Evolutionary conservation across 345 rosid genomes (phyloP), one percentile per base, ranked within the genome.

Genomic region (Jatropha curcas): DNA sequence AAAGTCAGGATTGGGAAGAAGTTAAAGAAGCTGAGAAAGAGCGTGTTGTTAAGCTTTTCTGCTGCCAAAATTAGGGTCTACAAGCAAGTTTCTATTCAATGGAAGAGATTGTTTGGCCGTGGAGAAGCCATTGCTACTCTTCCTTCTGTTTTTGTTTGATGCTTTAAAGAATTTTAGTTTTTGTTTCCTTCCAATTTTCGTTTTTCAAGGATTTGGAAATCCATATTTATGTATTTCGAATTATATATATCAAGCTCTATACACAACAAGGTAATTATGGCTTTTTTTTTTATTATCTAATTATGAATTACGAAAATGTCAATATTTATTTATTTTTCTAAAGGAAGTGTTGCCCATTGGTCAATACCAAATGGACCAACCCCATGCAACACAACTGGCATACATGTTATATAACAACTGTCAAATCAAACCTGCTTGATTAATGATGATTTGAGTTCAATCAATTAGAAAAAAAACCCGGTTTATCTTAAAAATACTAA

Each of bases 1-100:
- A 89, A 86, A 79, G 71, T 84, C 35, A 90, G 82, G 90, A 81
- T 94, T 17, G 95, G 95, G 35, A 86, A 76, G 71, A 86, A 85
- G 50, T 61, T 91, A 60, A 83, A 74, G 86, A 88, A 74, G 74
- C 45, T 92, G 60, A 88, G 89, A 86, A 90, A 86, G 77, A 67
- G 81, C 50, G 79, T 72, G 80, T 12, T 81, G 63, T 53, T 70
- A 1, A 68, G 76, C 17, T 48, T 78, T 22, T 78, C 76, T 52
- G 74, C 65, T 7, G 83, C 85, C 19, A 79, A 82, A 45, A 48
- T 60, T 24, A 61, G 75, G 13, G 57, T 74, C 34, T 79, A 60
- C 39, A 79, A 57, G 76, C 76, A 76, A 75, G 31, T 85, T 71
- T 25, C 66, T 7, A 16, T 4, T 62, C 81, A 82, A 65, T 84